A percentile compares a stretch with the other conserved stretches of the same genome.
Conservation (phyloP, 2,329 filamentous ascomycete species). For the Penicillium frequentans region DNA sequence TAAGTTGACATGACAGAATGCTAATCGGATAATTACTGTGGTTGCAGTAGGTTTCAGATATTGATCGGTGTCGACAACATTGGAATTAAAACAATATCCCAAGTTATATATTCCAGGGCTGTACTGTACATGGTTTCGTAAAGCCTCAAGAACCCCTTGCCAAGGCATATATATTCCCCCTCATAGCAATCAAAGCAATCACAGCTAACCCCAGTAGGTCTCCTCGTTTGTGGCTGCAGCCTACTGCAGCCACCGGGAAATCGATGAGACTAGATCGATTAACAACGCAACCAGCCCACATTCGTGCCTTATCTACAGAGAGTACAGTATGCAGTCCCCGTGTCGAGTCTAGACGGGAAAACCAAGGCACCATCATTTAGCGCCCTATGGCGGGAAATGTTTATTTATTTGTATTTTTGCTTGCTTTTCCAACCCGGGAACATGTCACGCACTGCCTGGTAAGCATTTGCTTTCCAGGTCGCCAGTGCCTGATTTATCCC, state of each 20-base stretch:
- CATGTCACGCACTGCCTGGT: background rate
- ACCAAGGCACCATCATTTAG: background rate
- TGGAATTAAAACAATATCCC: too few species aligned
- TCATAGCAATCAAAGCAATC: background rate
- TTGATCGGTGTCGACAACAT: too few species aligned
- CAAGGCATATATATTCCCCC: background rate
- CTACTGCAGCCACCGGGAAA: background rate
- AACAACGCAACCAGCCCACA: background rate
- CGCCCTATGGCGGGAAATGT: background rate
- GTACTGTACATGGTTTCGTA: too few species aligned
- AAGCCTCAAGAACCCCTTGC: background rate
- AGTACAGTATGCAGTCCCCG: background rate
- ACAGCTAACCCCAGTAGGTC: background rate
- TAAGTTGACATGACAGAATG: background rate
- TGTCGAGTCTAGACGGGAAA: background rate
- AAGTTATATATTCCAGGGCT: too few species aligned
- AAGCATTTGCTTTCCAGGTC: background rate
- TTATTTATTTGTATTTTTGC: background rate
- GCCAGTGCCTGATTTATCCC: background rate
- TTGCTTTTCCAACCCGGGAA: background rate
- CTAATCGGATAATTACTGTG: too few species aligned
- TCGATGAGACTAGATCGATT: slow-evolving; percentile 1
- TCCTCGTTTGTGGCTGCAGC: slow-evolving; percentile 1
- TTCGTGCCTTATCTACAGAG: background rate
- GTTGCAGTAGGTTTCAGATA: too few species aligned